Evolutionary conservation across 352 stramenopile genomes (phyloP).

Genomic region (Halophytophthora polymorphica): DNA sequence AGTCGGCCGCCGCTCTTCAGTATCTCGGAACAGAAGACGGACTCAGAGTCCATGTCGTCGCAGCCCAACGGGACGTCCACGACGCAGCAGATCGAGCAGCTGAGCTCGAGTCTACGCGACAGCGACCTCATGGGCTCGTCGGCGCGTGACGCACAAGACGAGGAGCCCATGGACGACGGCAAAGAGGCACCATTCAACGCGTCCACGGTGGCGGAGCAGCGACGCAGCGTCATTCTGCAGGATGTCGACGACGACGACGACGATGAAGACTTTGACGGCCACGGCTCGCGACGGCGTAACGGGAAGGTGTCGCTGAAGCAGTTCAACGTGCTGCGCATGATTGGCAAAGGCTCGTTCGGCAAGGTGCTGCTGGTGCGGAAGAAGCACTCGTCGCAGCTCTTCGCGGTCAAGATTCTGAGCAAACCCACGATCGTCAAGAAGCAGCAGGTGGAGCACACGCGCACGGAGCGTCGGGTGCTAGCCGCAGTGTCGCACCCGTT

Average conservation of each 20-base stretch:
- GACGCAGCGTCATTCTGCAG: slow-evolving; percentile 62
- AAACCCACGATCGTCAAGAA: slow-evolving; percentile 80
- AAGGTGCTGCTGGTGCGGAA: slow-evolving; percentile 89
- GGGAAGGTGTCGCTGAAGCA: slow-evolving; percentile 78
- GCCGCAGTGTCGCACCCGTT: slow-evolving; percentile 83
- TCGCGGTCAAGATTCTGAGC: slow-evolving; percentile 83
- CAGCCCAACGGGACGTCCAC: slow-evolving; percentile 20
- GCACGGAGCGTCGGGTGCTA: slow-evolving; percentile 80
- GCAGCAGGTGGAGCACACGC: slow-evolving; percentile 81
- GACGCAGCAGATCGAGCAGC: slow-evolving; percentile 35
- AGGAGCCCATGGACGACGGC: slow-evolving; percentile 20
- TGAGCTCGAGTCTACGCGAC: slow-evolving; percentile 40
- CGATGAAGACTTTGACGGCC: slow-evolving; percentile 20
- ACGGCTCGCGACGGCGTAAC: slow-evolving; percentile 19
- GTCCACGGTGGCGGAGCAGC: slow-evolving; percentile 27
- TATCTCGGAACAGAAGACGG: slow-evolving; percentile 46
- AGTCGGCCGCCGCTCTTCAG: slow-evolving; percentile 46
- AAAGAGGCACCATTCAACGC: slow-evolving; percentile 27
- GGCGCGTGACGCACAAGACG: slow-evolving; percentile 4
- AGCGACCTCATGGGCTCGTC: slow-evolving; percentile 37
- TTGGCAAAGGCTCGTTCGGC: slow-evolving; percentile 91
- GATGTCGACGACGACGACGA: slow-evolving; percentile 67
- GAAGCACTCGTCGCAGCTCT: slow-evolving; percentile 72
- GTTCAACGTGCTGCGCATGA: slow-evolving; percentile 89
- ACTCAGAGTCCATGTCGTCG: slow-evolving; percentile 24